A percentile compares a stretch with the other conserved stretches of the same genome.
phyloP scores from a whole-genome alignment of 1,139 yeast genomes.

The Saccharomycopsis hybrid region DNA sequence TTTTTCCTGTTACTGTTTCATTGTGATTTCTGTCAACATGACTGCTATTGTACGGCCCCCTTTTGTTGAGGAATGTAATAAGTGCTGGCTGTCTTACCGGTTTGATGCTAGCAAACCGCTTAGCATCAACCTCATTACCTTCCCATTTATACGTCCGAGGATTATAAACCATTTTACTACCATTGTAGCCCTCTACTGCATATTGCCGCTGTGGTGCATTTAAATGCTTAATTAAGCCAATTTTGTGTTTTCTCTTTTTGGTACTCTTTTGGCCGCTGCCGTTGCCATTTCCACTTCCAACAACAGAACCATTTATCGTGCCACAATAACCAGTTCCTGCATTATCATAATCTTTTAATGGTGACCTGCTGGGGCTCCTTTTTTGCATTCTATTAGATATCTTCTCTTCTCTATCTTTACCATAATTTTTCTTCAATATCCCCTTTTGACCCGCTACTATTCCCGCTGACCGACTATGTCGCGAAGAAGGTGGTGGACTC shows the following conservation, averaged over 20 bases:
- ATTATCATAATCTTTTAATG: background rate
- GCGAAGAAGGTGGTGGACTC: background rate
- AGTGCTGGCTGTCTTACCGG: slow-evolving; percentile 31
- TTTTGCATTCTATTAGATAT: too few species aligned
- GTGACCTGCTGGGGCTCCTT: background rate
- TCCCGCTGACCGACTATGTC: too few species aligned
- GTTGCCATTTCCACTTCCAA: too few species aligned
- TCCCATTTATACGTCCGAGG: slow-evolving; percentile 53
- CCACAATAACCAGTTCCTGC: too few species aligned
- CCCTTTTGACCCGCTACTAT: too few species aligned
- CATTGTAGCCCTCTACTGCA: slow-evolving; percentile 27
- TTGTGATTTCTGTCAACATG: background rate
- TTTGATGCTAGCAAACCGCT: slow-evolving; percentile 37
- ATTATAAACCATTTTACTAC: slow-evolving; percentile 47
- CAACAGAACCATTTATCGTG: too few species aligned
- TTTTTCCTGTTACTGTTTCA: slow-evolving; percentile 20
- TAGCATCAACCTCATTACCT: slow-evolving; percentile 57
- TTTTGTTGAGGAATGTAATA: slow-evolving; percentile 31
- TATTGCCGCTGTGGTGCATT: slow-evolving; percentile 26
- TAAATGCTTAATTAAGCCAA: slow-evolving; percentile 32
- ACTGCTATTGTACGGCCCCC: slow-evolving; percentile 23
- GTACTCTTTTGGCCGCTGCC: slow-evolving; percentile 6
- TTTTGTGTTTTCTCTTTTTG: slow-evolving; percentile 20
- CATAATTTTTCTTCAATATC: background rate
- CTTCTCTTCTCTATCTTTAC: background rate